A percentile compares a stretch with the other conserved stretches of the same genome.
phyloP scores from a whole-genome alignment of 192 early-diverging fungal genomes.

The Coemansia sp. region DNA sequence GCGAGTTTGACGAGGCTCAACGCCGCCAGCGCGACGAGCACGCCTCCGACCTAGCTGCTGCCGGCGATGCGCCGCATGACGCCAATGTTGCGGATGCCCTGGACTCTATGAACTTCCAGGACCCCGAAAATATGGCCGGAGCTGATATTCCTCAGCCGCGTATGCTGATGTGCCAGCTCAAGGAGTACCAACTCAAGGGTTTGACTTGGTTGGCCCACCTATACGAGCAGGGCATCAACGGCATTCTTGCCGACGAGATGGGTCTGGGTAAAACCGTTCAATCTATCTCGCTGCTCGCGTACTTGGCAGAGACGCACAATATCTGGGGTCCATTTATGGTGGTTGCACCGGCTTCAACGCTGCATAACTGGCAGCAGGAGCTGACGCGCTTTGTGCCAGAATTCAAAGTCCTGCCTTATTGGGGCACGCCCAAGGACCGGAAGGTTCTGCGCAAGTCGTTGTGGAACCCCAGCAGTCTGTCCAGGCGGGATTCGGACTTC shows the following conservation, averaged over 20 bases:
- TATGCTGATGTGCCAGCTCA: conserved; percentile 84
- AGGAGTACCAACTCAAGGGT: conserved; percentile 81
- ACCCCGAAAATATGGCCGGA: conserved; percentile 73
- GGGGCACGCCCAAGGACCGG: conserved; percentile 82
- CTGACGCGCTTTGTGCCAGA: conserved; percentile 76
- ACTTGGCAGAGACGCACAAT: conserved; percentile 80
- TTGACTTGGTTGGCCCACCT: conserved; percentile 84
- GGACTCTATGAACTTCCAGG: conserved; percentile 86
- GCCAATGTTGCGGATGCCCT: conserved; percentile 55
- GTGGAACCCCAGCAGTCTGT: conserved; percentile 73
- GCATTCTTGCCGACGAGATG: conserved; percentile 89
- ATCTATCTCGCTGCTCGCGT: conserved; percentile 86
- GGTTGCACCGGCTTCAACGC: conserved; percentile 82
- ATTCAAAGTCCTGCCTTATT: conserved; percentile 84
- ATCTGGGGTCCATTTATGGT: conserved; percentile 94
- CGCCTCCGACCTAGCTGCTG: conserved; percentile 2
- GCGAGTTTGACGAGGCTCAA: conserved; percentile 66
- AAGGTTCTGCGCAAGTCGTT: conserved; percentile 77
- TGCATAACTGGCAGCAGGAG: conserved; percentile 95
- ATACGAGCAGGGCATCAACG: conserved; percentile 90
- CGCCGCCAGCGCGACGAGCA: conserved; percentile 40
- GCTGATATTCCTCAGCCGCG: conserved; percentile 77
- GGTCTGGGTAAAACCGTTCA: conserved; percentile 87
- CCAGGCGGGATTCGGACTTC: conserved; percentile 75
- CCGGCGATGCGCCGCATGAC: conserved; percentile 15